Evolutionary conservation across 495 filamentous ascomycete species (phyloP).

Genomic region (Daldinia grandis): DNA sequence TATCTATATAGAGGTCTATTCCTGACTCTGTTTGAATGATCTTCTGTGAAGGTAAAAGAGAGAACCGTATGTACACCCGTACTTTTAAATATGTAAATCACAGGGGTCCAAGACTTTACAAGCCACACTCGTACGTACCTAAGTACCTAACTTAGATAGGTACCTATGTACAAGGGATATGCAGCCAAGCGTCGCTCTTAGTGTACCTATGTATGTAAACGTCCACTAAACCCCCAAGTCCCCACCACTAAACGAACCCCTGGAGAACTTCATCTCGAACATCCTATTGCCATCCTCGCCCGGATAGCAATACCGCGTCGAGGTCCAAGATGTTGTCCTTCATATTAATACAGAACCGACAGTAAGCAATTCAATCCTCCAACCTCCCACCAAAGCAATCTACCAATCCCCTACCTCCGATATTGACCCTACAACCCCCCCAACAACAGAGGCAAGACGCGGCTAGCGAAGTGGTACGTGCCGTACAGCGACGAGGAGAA

Average conservation of each 20-base stretch:
- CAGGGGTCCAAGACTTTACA: not conserved
- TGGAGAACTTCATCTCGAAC: conserved; percentile 19
- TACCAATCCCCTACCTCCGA: not conserved
- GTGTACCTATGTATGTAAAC: no score
- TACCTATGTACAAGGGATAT: not conserved
- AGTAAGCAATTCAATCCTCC: conserved; percentile 60
- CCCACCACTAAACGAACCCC: conserved; percentile 12
- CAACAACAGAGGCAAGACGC: conserved; percentile 86
- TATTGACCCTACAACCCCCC: conserved; percentile 2
- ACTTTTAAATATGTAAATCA: not conserved
- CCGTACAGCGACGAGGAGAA: conserved; percentile 98
- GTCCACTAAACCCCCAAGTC: conserved; percentile 1
- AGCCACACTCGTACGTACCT: not conserved
- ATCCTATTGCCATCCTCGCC: conserved; percentile 3
- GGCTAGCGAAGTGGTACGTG: conserved; percentile 98
- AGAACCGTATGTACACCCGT: not conserved
- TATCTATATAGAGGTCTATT: not conserved
- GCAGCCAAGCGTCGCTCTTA: not conserved
- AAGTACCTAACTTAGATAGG: not conserved
- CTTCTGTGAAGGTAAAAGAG: not conserved
- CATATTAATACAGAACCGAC: conserved; percentile 95
- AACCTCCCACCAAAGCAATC: not conserved
- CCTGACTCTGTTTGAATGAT: not conserved
- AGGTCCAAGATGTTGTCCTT: conserved; percentile 77
- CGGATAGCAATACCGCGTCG: conserved; percentile 16